phyloP scores from a whole-genome alignment of 2,329 filamentous ascomycete species.

The Hypoxylon sp. region DNA sequence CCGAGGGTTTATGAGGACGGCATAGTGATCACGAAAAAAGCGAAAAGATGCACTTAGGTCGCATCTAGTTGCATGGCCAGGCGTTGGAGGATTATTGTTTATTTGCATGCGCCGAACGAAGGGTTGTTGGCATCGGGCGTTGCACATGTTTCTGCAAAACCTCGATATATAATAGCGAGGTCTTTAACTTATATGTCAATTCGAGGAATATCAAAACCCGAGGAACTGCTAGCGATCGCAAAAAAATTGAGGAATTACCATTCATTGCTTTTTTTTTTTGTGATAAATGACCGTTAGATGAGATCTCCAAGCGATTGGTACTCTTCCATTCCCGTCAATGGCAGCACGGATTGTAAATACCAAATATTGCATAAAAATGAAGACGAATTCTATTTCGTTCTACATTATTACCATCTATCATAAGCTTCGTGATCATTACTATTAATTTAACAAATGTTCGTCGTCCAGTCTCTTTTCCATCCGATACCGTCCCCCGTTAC shows the following conservation, averaged over 20 bases:
- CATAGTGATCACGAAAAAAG: no score
- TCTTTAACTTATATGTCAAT: no score
- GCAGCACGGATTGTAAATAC: no score
- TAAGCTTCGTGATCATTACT: conserved; percentile 45
- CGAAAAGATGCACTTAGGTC: conserved; percentile 15
- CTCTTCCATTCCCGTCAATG: no score
- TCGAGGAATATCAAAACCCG: no score
- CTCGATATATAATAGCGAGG: no score
- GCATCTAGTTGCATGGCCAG: conserved; percentile 36
- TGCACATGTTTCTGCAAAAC: conserved; percentile 28
- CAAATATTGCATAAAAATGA: conserved; percentile 36
- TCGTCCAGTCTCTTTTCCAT: neutral
- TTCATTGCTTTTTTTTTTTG: no score
- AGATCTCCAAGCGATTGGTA: no score
- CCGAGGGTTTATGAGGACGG: no score
- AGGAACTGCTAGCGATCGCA: no score
- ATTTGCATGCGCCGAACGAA: conserved; percentile 15
- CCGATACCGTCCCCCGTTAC: neutral
- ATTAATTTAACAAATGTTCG: conserved; percentile 13
- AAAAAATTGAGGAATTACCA: no score
- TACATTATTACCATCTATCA: conserved; percentile 46
- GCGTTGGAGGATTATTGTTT: conserved; percentile 29
- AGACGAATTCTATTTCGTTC: conserved; percentile 44
- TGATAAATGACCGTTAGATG: no score
- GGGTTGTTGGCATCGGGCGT: conserved; percentile 1